phyloP scores from a whole-genome alignment of 768 basidiomycete genomes.

The Tulasnella calospora region DNA sequence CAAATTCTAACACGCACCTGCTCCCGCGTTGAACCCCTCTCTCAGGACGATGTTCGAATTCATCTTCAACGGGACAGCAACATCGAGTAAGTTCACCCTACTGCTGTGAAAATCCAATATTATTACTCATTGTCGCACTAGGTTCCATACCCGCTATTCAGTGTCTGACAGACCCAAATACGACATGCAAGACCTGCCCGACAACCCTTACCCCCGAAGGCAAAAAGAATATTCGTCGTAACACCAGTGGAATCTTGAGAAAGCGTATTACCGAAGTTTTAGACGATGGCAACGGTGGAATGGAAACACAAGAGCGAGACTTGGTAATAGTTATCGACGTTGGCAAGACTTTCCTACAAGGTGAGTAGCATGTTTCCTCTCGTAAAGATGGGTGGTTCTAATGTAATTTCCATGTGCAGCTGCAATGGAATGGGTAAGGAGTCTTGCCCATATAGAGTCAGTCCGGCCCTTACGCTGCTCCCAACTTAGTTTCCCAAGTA shows the following conservation, averaged over 20 bases:
- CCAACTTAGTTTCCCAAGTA: slow-evolving; percentile 54
- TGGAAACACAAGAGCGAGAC: slow-evolving; percentile 7
- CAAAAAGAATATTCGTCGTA: slow-evolving; percentile 77
- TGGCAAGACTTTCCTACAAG: slow-evolving; percentile 71
- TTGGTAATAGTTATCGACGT: slow-evolving; percentile 63
- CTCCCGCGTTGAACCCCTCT: slow-evolving; percentile 20
- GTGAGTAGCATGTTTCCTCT: neutral
- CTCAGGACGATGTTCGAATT: slow-evolving; percentile 44
- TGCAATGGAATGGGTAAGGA: slow-evolving; percentile 38
- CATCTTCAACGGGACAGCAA: slow-evolving; percentile 80
- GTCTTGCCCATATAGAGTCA: neutral
- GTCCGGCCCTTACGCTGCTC: neutral
- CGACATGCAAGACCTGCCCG: slow-evolving; percentile 58
- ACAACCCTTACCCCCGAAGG: slow-evolving; percentile 65
- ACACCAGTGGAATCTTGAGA: slow-evolving; percentile 69
- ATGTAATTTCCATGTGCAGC: slow-evolving; percentile 33
- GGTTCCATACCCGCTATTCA: slow-evolving; percentile 56
- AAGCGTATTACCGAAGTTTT: slow-evolving; percentile 28
- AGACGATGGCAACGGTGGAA: slow-evolving; percentile 26
- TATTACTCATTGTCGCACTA: neutral
- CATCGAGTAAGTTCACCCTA: slow-evolving; percentile 42
- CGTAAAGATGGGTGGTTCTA: neutral
- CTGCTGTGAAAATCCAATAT: neutral
- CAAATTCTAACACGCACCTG: slow-evolving; percentile 14
- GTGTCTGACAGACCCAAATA: slow-evolving; percentile 68